These are phyloP conservation scores for Candida piceae DNA, from an alignment of 805 yeast genomes.

Conservation along the genomic window DNA sequence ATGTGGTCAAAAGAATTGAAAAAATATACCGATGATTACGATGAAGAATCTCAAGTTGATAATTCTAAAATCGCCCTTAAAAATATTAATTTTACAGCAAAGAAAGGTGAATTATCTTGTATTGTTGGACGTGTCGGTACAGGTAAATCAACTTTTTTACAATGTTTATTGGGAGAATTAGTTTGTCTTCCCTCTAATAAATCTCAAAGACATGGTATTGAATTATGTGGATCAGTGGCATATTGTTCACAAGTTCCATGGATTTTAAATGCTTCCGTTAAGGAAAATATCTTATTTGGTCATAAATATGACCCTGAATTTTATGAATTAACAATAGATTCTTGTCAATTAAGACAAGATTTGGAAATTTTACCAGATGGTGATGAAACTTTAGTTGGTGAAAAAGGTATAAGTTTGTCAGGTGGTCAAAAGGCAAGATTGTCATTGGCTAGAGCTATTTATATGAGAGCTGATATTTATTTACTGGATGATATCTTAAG, in stretches of 20 bases:
- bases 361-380: slow-evolving; percentile 79
- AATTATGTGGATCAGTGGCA: slow-evolving; percentile 42
- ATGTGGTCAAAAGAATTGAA: slow-evolving; percentile 36
- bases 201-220: slow-evolving; percentile 21
- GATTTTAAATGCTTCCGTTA: slow-evolving; percentile 94
- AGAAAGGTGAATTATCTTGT: slow-evolving; percentile 51
- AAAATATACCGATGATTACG: slow-evolving; percentile 23
- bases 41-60: slow-evolving; percentile 37
- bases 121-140: slow-evolving; percentile 65
- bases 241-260: slow-evolving; percentile 79
- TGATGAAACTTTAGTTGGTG: slow-evolving; percentile 91
- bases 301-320: slow-evolving; percentile 76
- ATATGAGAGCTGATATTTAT: slow-evolving; percentile 88
- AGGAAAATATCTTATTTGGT: slow-evolving; percentile 89
- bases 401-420: slow-evolving; percentile 91
- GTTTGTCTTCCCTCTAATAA: slow-evolving; percentile 31
- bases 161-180: slow-evolving; percentile 52
- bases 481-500: slow-evolving; percentile 88
- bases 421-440: slow-evolving; percentile 98
- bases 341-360: slow-evolving; percentile 84
- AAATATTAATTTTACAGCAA: slow-evolving; percentile 44
- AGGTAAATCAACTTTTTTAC: slow-evolving; percentile 58
- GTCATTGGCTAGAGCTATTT: slow-evolving; percentile 92
- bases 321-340: slow-evolving; percentile 73
- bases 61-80: slow-evolving; percentile 39